Base-by-base conservation (phyloP, 177 flowering plant genomes). In the Vitis hybrid region DNA sequence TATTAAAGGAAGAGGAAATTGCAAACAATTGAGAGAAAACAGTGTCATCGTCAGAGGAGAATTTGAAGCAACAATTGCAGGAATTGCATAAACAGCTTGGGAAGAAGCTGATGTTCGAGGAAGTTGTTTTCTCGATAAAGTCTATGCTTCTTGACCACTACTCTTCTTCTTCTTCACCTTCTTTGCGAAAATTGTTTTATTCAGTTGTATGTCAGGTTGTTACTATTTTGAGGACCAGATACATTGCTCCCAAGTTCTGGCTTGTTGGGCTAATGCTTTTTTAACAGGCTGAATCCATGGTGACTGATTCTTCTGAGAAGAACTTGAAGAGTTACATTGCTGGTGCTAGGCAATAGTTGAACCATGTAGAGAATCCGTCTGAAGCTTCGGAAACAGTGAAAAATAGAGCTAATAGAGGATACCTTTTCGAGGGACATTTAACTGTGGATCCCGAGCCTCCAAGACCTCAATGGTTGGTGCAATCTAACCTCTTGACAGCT, bases 21-120 rank as follows among this genome's bases (percentile, higher is more conserved):
- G 19, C 19, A 19, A 0, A 19, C 19, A 19, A 19, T 19, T 19
- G 19, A 56, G 8, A 3, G 19, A 60, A 20, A 50, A 77, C 71
- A 75, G 74, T 50, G 5, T 71, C 50, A 1, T 29, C 19, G 59
- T 19, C 19, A 19, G 82, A 80, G 50, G 79, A 72, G 14, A 29
- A 51, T 0, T 20, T 81, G 73, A 69, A 63, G 53, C 70, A 63
- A 18, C 68, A 71, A 70, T 60, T 82, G 53, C 70, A 63, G n/a
- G 66, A 71, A 70, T 60, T 82, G 73, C 92, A 93, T 83, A 89
- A 83, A 68, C 89, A 86, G 78, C 82, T 95, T 0, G 85, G 82
- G 14, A 91, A 86, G 83, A 95, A 89, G 71, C 87, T 84, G 60
- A 68, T 65, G 65, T 95, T 95, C 71, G 97, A 93, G 71, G 91